Base-by-base conservation (phyloP, 768 basidiomycete species). In the Postia placenta region DNA sequence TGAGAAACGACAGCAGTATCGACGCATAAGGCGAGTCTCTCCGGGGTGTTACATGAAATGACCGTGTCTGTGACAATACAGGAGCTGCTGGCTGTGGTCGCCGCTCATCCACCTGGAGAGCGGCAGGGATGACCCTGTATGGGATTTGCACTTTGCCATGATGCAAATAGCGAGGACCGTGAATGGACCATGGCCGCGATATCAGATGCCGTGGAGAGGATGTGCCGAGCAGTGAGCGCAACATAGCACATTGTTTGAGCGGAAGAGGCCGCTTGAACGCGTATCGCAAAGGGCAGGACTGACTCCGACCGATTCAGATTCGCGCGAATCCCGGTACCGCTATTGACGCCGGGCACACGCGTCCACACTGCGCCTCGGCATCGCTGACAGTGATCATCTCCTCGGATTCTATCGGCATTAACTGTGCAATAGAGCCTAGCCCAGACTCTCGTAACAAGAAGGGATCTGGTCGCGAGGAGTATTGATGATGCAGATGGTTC, bases 1-100 rank as follows among this genome's bases (percentile, higher is more conserved):
- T 90, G 53, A 90, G 67, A 17, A 82, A 63, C 5, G 73, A 77
- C n/a, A 83, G 64, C 20, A 80, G 15, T 15, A 33, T 7, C 30
- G 30, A 7, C 12, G 12, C 14, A 12, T 33, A 33, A 15, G 30
- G 30, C 30, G 30, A 33, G 15, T 33, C n/a, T 9, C 43, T 44
- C 25, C n/a, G 47, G 5, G 37, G 42, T 9, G 50, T 50, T 27
- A 48, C 36, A 27, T 52, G 52, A 25, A 50, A 54, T 14, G 45
- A 33, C 30, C 30, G 7, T 33, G 30, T 33, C 7, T 33, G 24
- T 30, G 47, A 30, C n/a, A 28, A 36, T 28, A 45, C 20, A 23
- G 42, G 38, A n/a, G 28, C 11, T 5, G 17, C n/a, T 12, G 42
- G 25, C 39, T n/a, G 50, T 14, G 36, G 46, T 24, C 37, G 39